Evolutionary conservation across 75 land plant genomes (phyloP).

Genomic region (Larix kaempferi): DNA sequence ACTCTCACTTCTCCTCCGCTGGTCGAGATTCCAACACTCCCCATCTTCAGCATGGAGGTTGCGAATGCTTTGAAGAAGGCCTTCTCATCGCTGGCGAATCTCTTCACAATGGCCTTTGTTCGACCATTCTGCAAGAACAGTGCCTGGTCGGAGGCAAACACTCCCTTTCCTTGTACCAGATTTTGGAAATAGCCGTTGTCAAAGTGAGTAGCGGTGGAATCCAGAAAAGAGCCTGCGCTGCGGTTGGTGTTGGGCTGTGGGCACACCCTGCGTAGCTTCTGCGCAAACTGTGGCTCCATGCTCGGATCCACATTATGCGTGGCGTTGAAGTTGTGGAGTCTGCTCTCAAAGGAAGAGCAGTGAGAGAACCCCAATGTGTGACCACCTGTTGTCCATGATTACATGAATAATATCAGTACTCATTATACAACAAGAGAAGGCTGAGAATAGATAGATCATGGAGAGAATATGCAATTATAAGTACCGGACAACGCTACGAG

Average conservation of each 20-base stretch:
- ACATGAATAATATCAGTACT: too few species aligned
- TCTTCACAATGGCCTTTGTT: too few species aligned
- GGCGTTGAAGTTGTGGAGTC: constrained; percentile 11
- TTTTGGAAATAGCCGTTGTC: constrained; percentile 12
- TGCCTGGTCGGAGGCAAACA: background rate
- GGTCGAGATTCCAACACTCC: constrained; percentile 24
- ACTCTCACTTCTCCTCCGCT: constrained; percentile 8
- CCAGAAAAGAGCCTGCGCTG: background rate
- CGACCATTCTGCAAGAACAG: background rate
- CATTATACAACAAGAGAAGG: background rate
- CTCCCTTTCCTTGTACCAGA: constrained; percentile 1
- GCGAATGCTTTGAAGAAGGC: constrained; percentile 42
- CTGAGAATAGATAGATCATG: too few species aligned
- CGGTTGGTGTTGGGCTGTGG: background rate
- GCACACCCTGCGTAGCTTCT: constrained; percentile 3
- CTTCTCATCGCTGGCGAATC: constrained; percentile 25
- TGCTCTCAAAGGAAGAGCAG: constrained; percentile 11
- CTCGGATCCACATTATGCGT: constrained; percentile 5
- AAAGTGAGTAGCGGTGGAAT: constrained; percentile 9
- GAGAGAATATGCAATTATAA: background rate
- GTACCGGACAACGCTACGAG: constrained; percentile 53
- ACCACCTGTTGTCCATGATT: constrained; percentile 12
- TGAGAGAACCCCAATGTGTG: constrained; percentile 26
- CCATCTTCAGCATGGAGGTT: constrained; percentile 59
- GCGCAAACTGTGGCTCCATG: constrained; percentile 7